These are phyloP conservation scores for Papiliotrema terrestris DNA, from an alignment of 1,284 basidiomycete genomes.

Conservation along the genomic window DNA sequence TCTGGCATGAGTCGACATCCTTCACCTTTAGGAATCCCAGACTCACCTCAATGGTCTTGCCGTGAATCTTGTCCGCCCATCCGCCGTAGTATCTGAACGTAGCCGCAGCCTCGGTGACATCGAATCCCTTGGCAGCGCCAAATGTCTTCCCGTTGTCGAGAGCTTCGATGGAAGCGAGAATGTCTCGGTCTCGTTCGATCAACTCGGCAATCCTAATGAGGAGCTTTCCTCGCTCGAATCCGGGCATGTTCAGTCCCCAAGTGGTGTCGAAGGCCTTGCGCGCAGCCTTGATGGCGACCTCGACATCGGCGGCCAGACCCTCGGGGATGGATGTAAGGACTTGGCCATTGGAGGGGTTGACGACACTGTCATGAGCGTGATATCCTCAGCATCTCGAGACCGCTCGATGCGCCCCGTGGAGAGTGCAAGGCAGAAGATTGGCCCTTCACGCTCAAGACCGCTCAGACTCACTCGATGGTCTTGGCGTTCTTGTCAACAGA, in stretches of 20 bases:
- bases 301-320: slow-evolving; percentile 65
- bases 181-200: slow-evolving; percentile 68
- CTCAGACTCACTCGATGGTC: slow-evolving; percentile 41
- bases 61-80: slow-evolving; percentile 73
- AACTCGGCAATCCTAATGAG: slow-evolving; percentile 65
- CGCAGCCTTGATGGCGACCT: slow-evolving; percentile 71
- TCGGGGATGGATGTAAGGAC: slow-evolving; percentile 65
- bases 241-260: slow-evolving; percentile 65
- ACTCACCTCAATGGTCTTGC: slow-evolving; percentile 63
- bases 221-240: slow-evolving; percentile 61
- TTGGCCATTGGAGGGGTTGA: slow-evolving; percentile 77
- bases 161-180: slow-evolving; percentile 73
- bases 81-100: slow-evolving; percentile 62
- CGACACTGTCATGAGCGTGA: slow-evolving; percentile 54
- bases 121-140: slow-evolving; percentile 64
- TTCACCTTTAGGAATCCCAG: not conserved
- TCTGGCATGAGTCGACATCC: slow-evolving; percentile 41
- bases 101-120: slow-evolving; percentile 65
- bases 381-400: slow-evolving; percentile 1
- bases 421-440: not conserved
- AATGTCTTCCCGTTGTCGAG: slow-evolving; percentile 74
- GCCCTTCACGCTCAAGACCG: not conserved
- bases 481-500: slow-evolving; percentile 56
- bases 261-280: slow-evolving; percentile 68
- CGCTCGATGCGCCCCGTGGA: not conserved